Base-by-base conservation (phyloP, 352 stramenopile species). In the Phytophthora sojae region DNA sequence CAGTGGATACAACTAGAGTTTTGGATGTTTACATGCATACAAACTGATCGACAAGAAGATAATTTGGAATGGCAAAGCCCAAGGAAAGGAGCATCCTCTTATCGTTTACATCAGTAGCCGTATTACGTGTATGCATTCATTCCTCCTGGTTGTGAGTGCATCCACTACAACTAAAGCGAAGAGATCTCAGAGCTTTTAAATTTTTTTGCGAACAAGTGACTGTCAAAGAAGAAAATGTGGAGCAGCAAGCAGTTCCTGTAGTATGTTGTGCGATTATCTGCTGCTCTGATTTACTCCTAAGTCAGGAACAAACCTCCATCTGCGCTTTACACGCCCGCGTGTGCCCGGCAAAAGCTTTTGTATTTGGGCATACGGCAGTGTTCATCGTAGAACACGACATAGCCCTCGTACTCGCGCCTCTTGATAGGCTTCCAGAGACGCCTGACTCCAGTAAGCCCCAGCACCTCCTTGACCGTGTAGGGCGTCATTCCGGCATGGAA, bases 351-450 rank as follows among this genome's bases (percentile, higher is more conserved):
- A 44, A 67, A 67, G 17, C 29, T 23, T 0, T 11, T 35, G 37
- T 67, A 67, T 21, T 61, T 50, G 2, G 59, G 29, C 51, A 47
- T 55, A 30, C 61, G 29, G 50, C 59, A 64, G 25, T 73, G 26
- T 25, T 74, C 53, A 7, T 53, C 9, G 45, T 65, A 61, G 21
- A 54, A 61, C 52, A 70, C 60, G 14, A 29, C 32, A n/a, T 68
- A 73, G 37, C 58, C 51, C 8, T 73, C 23, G 17, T 67, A 68
- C 9, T 63, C 35, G 63, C 57, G 56, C 21, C 57, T 65, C 19
- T 61, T 66, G 56, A 71, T 66, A 19, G 64, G 56, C 21, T 71
- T 64, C 63, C 45, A 64, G 2, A 70, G 37, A 39, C 56, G 56
- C 25, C 57, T 53, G 17, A 60, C 4, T 6, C 47, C 56, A 55